Percentiles rank a stretch among this genome's conserved stretches.
Conservation (phyloP, 805 yeast genomes). For the Candida caryicola region DNA sequence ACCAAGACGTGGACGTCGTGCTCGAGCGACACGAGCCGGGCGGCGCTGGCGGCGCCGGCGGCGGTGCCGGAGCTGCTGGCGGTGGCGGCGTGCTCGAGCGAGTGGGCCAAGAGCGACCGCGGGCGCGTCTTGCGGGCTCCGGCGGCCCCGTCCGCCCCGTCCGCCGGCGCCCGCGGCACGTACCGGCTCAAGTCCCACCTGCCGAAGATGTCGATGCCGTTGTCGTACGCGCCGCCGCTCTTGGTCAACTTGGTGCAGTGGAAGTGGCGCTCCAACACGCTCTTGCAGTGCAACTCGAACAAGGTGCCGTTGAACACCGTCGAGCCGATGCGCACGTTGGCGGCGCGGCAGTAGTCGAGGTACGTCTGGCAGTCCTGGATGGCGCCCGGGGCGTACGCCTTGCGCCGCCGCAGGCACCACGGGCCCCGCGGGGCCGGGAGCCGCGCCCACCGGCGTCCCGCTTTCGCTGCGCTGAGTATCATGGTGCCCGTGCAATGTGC, state of each 20-base stretch:
- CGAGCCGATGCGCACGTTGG: constrained; percentile 23
- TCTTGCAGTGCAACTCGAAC: constrained; percentile 48
- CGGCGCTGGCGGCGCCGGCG: background rate
- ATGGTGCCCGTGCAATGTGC: no score
- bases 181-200: constrained; percentile 42
- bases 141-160: no score
- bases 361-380: constrained; percentile 28
- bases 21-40: constrained; percentile 17
- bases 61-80: background rate
- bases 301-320: constrained; percentile 54
- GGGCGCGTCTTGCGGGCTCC: constrained; percentile 2
- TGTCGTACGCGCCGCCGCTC: constrained; percentile 56
- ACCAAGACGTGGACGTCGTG: constrained; percentile 43
- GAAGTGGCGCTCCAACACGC: constrained; percentile 36
- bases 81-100: constrained; percentile 11
- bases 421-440: no score
- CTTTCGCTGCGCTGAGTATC: no score
- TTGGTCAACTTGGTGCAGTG: constrained; percentile 37
- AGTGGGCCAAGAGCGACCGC: constrained; percentile 15
- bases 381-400: background rate
- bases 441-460: no score
- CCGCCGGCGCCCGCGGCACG: no score
- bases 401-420: background rate
- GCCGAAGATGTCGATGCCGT: constrained; percentile 56
- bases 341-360: constrained; percentile 25